Base-by-base conservation (phyloP, 2,329 filamentous ascomycete genomes). In the Hymenoscyphus scutula region DNA sequence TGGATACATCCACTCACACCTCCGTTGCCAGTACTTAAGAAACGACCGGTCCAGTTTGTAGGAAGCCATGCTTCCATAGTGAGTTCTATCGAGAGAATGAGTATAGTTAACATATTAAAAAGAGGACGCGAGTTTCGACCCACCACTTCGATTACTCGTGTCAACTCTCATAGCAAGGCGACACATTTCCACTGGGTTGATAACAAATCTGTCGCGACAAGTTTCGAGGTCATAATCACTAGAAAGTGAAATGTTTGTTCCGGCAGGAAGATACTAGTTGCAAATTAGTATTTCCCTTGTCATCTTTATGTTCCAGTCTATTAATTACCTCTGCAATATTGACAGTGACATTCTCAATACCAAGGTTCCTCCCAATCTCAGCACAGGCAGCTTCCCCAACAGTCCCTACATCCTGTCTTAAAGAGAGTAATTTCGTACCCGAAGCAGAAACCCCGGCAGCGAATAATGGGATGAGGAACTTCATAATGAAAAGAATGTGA, bases 1-100 rank as follows among this genome's bases (percentile, higher is more conserved):
- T 67, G 66, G 56, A 70, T 65, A 61, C 69, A 71, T 6, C 70
- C 70, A 56, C 53, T 53, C 6, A 67, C n/a, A 13, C 69, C 69
- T 32, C 68, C 66, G 64, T 70, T 71, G 0, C 70, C 70, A 1
- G 70, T 56, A 37, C 78, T 77, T 17, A 77, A 71, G 63, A 80
- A 80, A 56, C 75, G 76, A n/a, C 62, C 78, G 0, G 68, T 79
- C 58, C 79, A 80, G 66, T 73, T 70, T 3, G 67, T 78, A 29
- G 77, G 70, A n/a, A 71, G 55, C 70, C 70, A 71, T 5, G 67
- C 65, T 51, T 71, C 70, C 13, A 71, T 55, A 7, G 64, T 69
- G n/a, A 71, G 64, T 51, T 51, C 59, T 60, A 60, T 25, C 17
- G 15, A 8, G 10, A 37, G 10, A 37, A 34, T 19, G 2, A 59